Evolutionary conservation across 2,329 filamentous ascomycete species (phyloP).

Genomic region (Cladosporium sp.): DNA sequence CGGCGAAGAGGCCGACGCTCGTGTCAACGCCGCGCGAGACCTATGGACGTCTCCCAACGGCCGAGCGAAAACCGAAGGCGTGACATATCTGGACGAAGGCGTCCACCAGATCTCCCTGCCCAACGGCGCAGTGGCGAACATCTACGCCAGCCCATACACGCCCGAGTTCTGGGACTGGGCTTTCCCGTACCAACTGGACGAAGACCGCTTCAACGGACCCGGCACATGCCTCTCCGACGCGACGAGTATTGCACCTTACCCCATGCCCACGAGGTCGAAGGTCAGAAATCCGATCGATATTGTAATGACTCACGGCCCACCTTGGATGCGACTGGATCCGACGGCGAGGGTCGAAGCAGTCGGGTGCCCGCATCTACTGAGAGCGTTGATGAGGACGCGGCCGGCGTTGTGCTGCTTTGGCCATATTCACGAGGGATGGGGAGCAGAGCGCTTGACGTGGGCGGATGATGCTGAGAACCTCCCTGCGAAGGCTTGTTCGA

Average conservation of each 20-base stretch:
- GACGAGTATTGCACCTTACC: conserved; percentile 38
- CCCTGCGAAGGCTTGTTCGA: conserved; percentile 7
- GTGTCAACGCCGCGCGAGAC: conserved; percentile 24
- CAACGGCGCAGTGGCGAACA: conserved; percentile 52
- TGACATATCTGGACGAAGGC: conserved; percentile 61
- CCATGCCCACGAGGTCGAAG: conserved; percentile 42
- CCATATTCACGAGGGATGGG: conserved; percentile 62
- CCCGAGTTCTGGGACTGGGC: conserved; percentile 60
- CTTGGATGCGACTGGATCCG: conserved; percentile 53
- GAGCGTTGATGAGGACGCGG: conserved; percentile 52
- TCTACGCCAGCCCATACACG: conserved; percentile 57
- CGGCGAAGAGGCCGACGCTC: conserved; percentile 19
- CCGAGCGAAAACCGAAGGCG: conserved; percentile 47
- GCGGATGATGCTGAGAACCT: conserved; percentile 32
- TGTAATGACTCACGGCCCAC: conserved; percentile 64
- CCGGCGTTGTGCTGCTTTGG: conserved; percentile 64
- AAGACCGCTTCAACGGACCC: conserved; percentile 56
- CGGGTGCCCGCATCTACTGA: conserved; percentile 58
- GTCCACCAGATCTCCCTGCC: conserved; percentile 48
- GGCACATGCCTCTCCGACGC: conserved; percentile 36
- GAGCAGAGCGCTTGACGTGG: conserved; percentile 47
- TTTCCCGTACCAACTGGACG: conserved; percentile 54
- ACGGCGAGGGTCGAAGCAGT: conserved; percentile 42
- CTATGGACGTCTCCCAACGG: conserved; percentile 28
- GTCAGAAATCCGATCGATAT: conserved; percentile 51